A percentile compares a stretch with the other conserved stretches of the same genome.
These are phyloP conservation scores for Lactuca saligna DNA, from an alignment of 129 eudicot species.

Conservation along the genomic window DNA sequence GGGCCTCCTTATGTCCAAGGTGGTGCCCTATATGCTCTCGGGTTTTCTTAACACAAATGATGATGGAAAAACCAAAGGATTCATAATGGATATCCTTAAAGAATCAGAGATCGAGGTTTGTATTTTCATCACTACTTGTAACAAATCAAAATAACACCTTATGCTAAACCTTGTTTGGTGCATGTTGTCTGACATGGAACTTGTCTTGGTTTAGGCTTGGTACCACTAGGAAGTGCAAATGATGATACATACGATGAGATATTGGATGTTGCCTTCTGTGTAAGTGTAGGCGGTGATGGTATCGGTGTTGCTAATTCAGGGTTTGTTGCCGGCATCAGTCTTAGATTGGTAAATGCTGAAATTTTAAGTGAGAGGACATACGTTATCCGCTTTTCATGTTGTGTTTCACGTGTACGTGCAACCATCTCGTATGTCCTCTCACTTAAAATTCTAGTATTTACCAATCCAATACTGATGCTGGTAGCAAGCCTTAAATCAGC, in stretches of 20 bases:
- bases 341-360: slow-evolving; percentile 92
- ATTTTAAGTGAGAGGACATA: slow-evolving; percentile 92
- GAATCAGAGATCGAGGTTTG: too few species aligned
- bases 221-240: slow-evolving; percentile 91
- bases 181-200: slow-evolving; percentile 95
- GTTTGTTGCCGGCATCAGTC: slow-evolving; percentile 90
- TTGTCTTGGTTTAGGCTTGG: slow-evolving; percentile 91
- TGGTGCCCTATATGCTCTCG: slow-evolving; percentile 93
- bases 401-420: too few species aligned
- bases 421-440: slow-evolving; percentile 87
- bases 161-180: slow-evolving; percentile 4
- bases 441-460: slow-evolving; percentile 92
- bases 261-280: slow-evolving; percentile 57
- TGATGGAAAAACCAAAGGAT: slow-evolving; percentile 90
- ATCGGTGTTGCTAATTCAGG: slow-evolving; percentile 96
- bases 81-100: slow-evolving; percentile 70
- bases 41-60: slow-evolving; percentile 95
- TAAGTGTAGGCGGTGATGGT: too few species aligned
- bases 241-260: slow-evolving; percentile 82
- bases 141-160: too few species aligned
- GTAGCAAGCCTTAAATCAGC: slow-evolving; percentile 98
- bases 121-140: too few species aligned
- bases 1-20: slow-evolving; percentile 97
- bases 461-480: slow-evolving; percentile 83
- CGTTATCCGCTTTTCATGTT: too few species aligned